A percentile compares a stretch with the other conserved stretches of the same genome.
These are phyloP conservation scores for Podospora australis DNA, from an alignment of 495 filamentous ascomycete species.

Conservation along the genomic window DNA sequence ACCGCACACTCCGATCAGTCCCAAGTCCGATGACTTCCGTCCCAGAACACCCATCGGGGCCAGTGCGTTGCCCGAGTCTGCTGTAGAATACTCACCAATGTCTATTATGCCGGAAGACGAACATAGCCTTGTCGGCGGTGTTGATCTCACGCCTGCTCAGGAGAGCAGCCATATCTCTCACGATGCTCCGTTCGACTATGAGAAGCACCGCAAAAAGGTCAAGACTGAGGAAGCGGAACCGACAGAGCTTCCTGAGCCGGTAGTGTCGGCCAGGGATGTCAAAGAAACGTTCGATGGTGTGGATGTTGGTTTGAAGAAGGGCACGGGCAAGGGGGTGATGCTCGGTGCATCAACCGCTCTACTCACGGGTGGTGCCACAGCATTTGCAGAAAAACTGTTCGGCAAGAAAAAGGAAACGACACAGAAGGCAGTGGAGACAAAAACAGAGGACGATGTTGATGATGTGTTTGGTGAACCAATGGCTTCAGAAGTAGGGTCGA, in stretches of 20 bases:
- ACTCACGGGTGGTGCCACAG: background rate
- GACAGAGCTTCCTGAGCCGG: conserved; percentile 6
- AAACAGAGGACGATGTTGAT: background rate
- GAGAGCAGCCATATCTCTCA: conserved; percentile 33
- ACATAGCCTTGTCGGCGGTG: too few species aligned
- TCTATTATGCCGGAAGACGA: too few species aligned
- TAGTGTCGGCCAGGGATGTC: conserved; percentile 13
- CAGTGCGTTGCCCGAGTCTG: too few species aligned
- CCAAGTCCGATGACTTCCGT: too few species aligned
- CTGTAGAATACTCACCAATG: too few species aligned
- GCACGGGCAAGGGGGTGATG: background rate
- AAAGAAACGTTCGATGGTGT: background rate
- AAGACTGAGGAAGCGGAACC: conserved; percentile 23
- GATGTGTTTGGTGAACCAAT: background rate
- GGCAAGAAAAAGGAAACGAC: background rate
- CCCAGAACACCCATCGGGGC: too few species aligned
- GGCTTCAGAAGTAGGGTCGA: too few species aligned
- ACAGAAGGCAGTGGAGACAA: conserved; percentile 1
- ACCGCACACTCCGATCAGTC: too few species aligned
- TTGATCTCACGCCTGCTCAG: conserved; percentile 29
- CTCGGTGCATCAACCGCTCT: background rate
- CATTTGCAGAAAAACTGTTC: too few species aligned
- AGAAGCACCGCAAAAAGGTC: conserved; percentile 29
- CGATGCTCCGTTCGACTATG: conserved; percentile 33
- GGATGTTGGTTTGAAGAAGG: background rate